Conservation (phyloP, 2,329 filamentous ascomycete species). For the Trichoderma sp. region DNA sequence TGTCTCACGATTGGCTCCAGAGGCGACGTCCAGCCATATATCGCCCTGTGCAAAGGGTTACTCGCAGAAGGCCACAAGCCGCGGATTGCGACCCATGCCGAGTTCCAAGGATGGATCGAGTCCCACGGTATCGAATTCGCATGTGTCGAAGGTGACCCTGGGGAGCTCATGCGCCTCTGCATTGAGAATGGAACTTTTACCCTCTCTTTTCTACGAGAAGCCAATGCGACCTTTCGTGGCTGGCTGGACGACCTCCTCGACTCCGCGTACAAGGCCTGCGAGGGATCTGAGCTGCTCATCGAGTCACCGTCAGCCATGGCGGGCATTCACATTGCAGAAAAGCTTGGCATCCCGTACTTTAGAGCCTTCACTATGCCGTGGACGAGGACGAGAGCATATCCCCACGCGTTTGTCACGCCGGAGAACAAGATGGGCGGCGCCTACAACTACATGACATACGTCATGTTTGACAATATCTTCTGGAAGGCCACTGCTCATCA, state of each 20-base stretch:
- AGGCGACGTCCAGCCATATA: conserved; percentile 96
- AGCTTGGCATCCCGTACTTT: conserved; percentile 91
- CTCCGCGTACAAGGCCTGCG: conserved; percentile 80
- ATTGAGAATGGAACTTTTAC: conserved; percentile 98
- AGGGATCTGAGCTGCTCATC: conserved; percentile 86
- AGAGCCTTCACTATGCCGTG: conserved; percentile 98
- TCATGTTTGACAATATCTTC: conserved; percentile 95
- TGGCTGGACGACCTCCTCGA: conserved; percentile 89
- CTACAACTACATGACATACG: conserved; percentile 94
- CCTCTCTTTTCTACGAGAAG: conserved; percentile 83
- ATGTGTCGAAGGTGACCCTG: conserved; percentile 85
- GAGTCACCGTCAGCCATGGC: conserved; percentile 97
- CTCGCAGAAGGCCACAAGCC: conserved; percentile 83
- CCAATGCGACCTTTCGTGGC: conserved; percentile 83
- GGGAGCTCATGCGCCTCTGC: conserved; percentile 91
- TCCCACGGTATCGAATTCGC: conserved; percentile 93
- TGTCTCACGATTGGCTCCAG: conserved; percentile 95
- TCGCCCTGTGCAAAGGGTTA: conserved; percentile 89
- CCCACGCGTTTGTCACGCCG: conserved; percentile 92
- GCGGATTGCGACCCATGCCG: conserved; percentile 86
- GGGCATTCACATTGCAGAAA: conserved; percentile 95
- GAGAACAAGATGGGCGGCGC: conserved; percentile 92
- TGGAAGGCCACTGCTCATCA: conserved; percentile 92
- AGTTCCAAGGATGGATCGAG: conserved; percentile 87
- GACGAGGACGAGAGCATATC: conserved; percentile 93